Base-by-base conservation (phyloP, 202 grass and related monocot species). In the Brachypodium distachyon region DNA sequence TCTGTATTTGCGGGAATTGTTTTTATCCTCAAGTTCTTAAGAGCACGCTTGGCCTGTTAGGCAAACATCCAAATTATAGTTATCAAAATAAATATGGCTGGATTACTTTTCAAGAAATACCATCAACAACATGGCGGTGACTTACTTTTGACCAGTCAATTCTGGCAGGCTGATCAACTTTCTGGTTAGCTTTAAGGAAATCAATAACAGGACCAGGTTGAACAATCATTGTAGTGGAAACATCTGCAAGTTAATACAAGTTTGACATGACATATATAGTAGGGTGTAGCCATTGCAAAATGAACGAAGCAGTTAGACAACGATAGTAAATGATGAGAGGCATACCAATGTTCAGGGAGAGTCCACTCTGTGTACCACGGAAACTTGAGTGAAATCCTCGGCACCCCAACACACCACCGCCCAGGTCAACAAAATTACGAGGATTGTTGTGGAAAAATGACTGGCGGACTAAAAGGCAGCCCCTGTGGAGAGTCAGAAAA, bases 161-260 rank as follows among this genome's bases (percentile, higher is more conserved):
- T 61, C 37, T 44, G 37, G 72, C 49, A 31, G 88, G 94, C 71
- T 93, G 72, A 18, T 78, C 70, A 69, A 77, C 76, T 40, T 92
- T 97, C 84, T 97, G 94, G 38, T 97, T 94, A n/a, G 48, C 17
- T 5, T 94, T 28, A 72, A 94, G 94, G 53, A 97, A 97, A 44
- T 97, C 91, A 1, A 94, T 72, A 52, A 94, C 82, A 8, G 94
- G 86, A 29, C 94, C 91, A n/a, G 94, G 88, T 39, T 82, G 91
- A 34, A 97, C 91, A 28, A 97, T 93, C 88, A 97, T 97, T 7
- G 91, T 97, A 11, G 94, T 97, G 8, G 94, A 94, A 19, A 97
- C 94, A 88, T 97, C 91, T 97, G 74, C 18, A 69, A 33, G 50
- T 74, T 65, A 73, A 6, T 55, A 41, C 2, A 77, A 48, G 3